Evolutionary conservation across 2,329 filamentous ascomycete genomes (phyloP).

Genomic region (Colletotrichum sp.): DNA sequence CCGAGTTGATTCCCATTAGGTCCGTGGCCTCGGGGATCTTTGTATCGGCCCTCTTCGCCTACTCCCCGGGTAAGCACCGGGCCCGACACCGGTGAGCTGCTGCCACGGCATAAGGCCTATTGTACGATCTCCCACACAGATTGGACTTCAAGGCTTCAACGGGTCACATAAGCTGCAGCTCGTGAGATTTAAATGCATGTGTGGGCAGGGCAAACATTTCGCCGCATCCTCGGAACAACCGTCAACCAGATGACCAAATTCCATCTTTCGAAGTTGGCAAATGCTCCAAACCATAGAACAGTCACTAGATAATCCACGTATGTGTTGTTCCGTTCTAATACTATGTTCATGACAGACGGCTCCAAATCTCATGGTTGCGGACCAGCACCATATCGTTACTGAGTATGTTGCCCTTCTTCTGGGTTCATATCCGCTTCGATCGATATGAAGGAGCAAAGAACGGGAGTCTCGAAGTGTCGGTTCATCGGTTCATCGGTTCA

Average conservation of each 20-base stretch:
- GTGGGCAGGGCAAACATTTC: neutral
- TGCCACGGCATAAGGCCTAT: neutral
- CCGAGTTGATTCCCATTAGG: neutral
- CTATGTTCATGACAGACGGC: neutral
- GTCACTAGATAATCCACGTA: neutral
- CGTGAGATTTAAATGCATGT: neutral
- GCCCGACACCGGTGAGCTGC: neutral
- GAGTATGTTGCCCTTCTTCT: neutral
- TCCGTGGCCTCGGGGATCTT: neutral
- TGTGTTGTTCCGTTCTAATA: neutral
- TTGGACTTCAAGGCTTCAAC: neutral
- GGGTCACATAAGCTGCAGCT: neutral
- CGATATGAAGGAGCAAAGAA: neutral
- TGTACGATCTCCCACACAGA: neutral
- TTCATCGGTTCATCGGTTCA: neutral
- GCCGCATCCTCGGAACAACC: neutral
- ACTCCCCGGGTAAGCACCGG: neutral
- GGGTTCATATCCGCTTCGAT: neutral
- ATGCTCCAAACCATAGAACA: neutral
- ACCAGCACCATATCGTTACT: neutral
- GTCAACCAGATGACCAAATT: fast-evolving
- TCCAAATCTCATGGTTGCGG: neutral
- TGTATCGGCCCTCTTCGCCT: neutral
- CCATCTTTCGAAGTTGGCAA: neutral
- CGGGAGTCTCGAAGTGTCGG: neutral